These are phyloP conservation scores for Aureobasidium namibiae DNA, from an alignment of 2,329 filamentous ascomycete genomes.

Conservation along the genomic window DNA sequence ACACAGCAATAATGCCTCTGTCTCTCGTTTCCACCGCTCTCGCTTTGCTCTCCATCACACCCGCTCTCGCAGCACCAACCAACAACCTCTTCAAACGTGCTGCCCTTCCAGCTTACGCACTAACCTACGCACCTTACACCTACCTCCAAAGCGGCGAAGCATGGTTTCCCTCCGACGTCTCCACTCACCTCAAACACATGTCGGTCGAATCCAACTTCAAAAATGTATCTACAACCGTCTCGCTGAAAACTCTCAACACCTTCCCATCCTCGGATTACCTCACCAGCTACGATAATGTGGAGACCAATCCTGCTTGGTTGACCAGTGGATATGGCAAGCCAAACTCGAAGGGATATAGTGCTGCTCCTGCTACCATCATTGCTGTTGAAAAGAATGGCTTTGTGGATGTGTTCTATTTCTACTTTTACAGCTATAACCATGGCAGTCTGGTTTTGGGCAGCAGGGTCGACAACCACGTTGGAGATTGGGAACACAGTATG, in stretches of 20 bases:
- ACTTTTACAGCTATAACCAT: constrained; percentile 11
- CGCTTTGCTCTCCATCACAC: not conserved
- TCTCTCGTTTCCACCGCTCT: not conserved
- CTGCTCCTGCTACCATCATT: constrained; percentile 10
- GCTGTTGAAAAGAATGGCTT: not conserved
- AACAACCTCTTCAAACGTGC: not conserved
- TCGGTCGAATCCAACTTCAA: not conserved
- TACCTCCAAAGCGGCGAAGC: constrained; percentile 5
- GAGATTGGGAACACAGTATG: constrained; percentile 10
- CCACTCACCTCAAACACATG: constrained; percentile 7
- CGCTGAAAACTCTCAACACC: not conserved
- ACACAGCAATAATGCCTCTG: not conserved
- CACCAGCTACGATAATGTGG: constrained; percentile 4
- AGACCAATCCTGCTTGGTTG: constrained; percentile 9
- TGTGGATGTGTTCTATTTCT: constrained; percentile 6
- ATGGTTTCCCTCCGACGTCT: constrained; percentile 6
- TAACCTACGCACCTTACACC: constrained; percentile 7
- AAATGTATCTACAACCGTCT: not conserved
- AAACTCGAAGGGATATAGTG: not conserved
- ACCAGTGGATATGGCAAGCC: constrained; percentile 2
- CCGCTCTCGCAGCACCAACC: not conserved
- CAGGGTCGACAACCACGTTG: constrained; percentile 11
- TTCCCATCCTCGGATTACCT: not conserved
- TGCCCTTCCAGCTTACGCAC: constrained; percentile 2
- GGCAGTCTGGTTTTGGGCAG: not conserved